A percentile compares a stretch with the other conserved stretches of the same genome.
Evolutionary conservation across 495 filamentous ascomycete genomes (phyloP).

Genomic region (Pyrenopolyporus hunteri): DNA sequence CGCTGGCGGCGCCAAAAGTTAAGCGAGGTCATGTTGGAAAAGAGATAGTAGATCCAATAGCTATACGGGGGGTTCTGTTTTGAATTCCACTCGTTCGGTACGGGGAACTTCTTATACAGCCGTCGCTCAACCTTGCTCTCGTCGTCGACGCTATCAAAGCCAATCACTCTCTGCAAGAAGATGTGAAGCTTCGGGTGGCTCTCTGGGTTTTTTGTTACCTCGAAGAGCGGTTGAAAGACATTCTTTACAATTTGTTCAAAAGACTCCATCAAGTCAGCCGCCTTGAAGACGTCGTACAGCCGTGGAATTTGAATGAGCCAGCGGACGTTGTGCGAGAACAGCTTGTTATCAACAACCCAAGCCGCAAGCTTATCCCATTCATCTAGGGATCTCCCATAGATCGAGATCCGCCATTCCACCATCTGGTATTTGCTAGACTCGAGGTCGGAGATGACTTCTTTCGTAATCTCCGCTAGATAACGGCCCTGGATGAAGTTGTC

Average conservation of each 20-base stretch:
- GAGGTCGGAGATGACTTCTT: constrained; percentile 96
- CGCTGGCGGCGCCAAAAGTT: constrained; percentile 89
- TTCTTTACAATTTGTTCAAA: constrained; percentile 93
- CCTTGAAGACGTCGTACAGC: constrained; percentile 94
- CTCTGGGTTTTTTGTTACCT: constrained; percentile 85
- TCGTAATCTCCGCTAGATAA: constrained; percentile 96
- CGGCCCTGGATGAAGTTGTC: constrained; percentile 97
- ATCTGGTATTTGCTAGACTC: constrained; percentile 99
- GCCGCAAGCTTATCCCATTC: constrained; percentile 98
- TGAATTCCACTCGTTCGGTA: constrained; percentile 84
- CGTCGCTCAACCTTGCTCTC: constrained; percentile 95
- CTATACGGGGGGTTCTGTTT: constrained; percentile 97
- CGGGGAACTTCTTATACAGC: constrained; percentile 90
- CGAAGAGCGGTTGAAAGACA: constrained; percentile 91
- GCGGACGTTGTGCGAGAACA: constrained; percentile 95
- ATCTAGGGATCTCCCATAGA: constrained; percentile 88
- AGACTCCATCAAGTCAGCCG: constrained; percentile 79
- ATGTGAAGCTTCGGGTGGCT: constrained; percentile 93
- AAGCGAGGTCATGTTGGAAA: constrained; percentile 89
- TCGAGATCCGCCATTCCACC: constrained; percentile 98
- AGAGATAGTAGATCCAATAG: constrained; percentile 98
- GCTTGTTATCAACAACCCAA: constrained; percentile 99
- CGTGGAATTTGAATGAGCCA: constrained; percentile 97
- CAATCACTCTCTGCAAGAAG: constrained; percentile 93
- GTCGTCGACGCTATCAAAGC: constrained; percentile 97